Conservation (phyloP, 345 rosid genomes). For the Erysimum cheiranthoides region DNA sequence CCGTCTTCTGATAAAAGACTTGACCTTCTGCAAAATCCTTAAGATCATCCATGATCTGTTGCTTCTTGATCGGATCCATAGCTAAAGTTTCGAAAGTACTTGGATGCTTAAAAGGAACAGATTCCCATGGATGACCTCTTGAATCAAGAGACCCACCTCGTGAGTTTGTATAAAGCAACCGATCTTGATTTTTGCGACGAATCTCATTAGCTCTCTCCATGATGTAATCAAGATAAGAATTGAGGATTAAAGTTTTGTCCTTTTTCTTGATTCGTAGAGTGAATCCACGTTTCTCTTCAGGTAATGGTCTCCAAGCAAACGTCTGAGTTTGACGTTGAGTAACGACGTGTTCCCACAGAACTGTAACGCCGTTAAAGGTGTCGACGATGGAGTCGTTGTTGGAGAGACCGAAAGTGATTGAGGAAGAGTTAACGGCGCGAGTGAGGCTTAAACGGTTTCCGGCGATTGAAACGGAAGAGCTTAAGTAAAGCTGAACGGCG, state of each 20-base stretch:
- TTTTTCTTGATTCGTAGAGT: slow-evolving; percentile 73
- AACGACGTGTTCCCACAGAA: slow-evolving; percentile 94
- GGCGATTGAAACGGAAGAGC: slow-evolving; percentile 72
- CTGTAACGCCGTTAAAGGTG: slow-evolving; percentile 57
- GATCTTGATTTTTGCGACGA: slow-evolving; percentile 69
- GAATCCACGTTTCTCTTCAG: slow-evolving; percentile 97
- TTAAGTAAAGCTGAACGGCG: slow-evolving; percentile 97
- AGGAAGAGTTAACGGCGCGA: slow-evolving; percentile 83
- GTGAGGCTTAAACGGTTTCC: slow-evolving; percentile 88
- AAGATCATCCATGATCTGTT: slow-evolving; percentile 73
- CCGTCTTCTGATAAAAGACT: slow-evolving; percentile 80
- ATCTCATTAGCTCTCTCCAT: slow-evolving; percentile 84
- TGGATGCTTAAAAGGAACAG: slow-evolving; percentile 93
- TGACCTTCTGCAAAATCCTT: slow-evolving; percentile 68
- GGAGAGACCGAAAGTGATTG: slow-evolving; percentile 85
- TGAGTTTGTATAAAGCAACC: slow-evolving; percentile 80
- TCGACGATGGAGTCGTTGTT: slow-evolving; percentile 83
- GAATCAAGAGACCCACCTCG: slow-evolving; percentile 90
- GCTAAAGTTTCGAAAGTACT: slow-evolving; percentile 93
- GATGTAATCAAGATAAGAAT: slow-evolving; percentile 74
- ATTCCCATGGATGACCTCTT: slow-evolving; percentile 96
- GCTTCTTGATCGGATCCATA: slow-evolving; percentile 75
- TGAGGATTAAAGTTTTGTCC: slow-evolving; percentile 64
- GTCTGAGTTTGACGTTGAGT: slow-evolving; percentile 77
- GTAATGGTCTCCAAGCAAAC: slow-evolving; percentile 88